Evolutionary conservation across 163 green algal genomes (phyloP).

Genomic region (Scenedesmus sp.): DNA sequence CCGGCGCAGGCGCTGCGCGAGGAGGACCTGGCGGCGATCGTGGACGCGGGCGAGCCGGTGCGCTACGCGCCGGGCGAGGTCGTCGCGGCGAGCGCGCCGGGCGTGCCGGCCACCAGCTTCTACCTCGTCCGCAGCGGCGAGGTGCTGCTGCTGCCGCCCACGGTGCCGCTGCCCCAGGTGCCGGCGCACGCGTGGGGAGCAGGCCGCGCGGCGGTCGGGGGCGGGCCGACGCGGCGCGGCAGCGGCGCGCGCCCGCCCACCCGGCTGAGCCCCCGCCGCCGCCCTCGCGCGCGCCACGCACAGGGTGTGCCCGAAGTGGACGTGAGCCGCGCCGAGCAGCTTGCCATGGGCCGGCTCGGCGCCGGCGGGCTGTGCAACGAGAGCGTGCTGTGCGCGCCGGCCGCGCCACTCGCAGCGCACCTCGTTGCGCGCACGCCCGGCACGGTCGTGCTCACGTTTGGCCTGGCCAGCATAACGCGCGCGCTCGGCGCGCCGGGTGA

Average conservation of each 20-base stretch:
- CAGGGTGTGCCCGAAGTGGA: no score
- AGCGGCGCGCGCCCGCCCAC: no score
- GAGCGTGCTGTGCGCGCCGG: slow-evolving; percentile 16
- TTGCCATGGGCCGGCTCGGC: background rate
- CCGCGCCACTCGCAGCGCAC: slow-evolving; percentile 45
- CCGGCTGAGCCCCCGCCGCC: no score
- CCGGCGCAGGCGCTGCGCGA: slow-evolving; percentile 47
- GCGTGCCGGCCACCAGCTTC: slow-evolving; percentile 46
- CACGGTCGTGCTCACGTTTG: slow-evolving; percentile 37
- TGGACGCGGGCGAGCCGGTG: slow-evolving; percentile 42
- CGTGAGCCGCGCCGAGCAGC: slow-evolving; percentile 14
- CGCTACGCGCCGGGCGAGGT: slow-evolving; percentile 56
- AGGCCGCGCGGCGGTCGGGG: slow-evolving; percentile 35
- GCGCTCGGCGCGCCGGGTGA: slow-evolving; percentile 25
- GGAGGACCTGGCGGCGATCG: slow-evolving; percentile 51
- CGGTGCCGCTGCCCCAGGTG: slow-evolving; percentile 45
- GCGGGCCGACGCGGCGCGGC: no score
- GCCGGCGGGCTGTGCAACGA: slow-evolving; percentile 37
- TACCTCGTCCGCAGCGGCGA: slow-evolving; percentile 63
- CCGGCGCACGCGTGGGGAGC: no score
- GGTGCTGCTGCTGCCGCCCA: slow-evolving; percentile 54
- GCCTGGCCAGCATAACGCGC: slow-evolving; percentile 25
- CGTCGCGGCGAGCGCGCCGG: slow-evolving; percentile 45
- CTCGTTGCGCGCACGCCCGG: slow-evolving; percentile 49
- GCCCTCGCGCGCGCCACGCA: no score